These are phyloP conservation scores for Pleurotus djamor DNA, from an alignment of 768 basidiomycete species.

Conservation along the genomic window DNA sequence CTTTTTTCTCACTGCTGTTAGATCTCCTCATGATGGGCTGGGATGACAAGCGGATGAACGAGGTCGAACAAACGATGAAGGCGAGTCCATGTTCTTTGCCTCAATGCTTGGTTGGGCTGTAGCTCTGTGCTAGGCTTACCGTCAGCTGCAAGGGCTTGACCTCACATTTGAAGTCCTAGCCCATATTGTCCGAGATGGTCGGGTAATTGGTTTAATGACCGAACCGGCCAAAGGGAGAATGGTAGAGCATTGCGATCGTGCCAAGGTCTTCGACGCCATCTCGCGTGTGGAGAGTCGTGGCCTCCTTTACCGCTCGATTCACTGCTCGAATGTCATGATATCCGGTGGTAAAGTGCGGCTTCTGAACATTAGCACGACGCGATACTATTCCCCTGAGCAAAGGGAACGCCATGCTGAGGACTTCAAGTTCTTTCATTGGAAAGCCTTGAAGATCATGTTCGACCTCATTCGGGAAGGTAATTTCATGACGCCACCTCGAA, in stretches of 20 bases:
- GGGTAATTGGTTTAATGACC: constrained; percentile 16
- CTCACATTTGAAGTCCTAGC: constrained; percentile 13
- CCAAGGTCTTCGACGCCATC: constrained; percentile 12
- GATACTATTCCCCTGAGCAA: constrained; percentile 1
- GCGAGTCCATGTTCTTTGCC: constrained; percentile 28
- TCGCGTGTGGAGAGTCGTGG: constrained; percentile 8
- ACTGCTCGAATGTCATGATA: constrained; percentile 25
- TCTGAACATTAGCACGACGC: constrained; percentile 18
- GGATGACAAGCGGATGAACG: constrained; percentile 18
- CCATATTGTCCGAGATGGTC: constrained; percentile 16
- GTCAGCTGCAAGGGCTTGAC: constrained; percentile 13
- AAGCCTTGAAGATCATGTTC: constrained; percentile 4
- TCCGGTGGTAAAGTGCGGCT: constrained; percentile 33
- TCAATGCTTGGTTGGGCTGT: constrained; percentile 13
- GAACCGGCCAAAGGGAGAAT: constrained; percentile 13
- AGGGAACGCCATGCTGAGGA: neutral
- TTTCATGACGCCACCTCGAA: constrained; percentile 1
- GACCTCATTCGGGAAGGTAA: constrained; percentile 2
- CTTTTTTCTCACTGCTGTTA: constrained; percentile 7
- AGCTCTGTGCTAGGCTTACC: constrained; percentile 12
- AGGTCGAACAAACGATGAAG: constrained; percentile 27
- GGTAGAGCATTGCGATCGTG: constrained; percentile 12
- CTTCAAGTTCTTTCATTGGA: constrained; percentile 2
- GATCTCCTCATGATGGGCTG: constrained; percentile 29
- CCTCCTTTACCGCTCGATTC: constrained; percentile 19